Conservation (phyloP, 495 filamentous ascomycete genomes). For the Tricharina praecox region DNA sequence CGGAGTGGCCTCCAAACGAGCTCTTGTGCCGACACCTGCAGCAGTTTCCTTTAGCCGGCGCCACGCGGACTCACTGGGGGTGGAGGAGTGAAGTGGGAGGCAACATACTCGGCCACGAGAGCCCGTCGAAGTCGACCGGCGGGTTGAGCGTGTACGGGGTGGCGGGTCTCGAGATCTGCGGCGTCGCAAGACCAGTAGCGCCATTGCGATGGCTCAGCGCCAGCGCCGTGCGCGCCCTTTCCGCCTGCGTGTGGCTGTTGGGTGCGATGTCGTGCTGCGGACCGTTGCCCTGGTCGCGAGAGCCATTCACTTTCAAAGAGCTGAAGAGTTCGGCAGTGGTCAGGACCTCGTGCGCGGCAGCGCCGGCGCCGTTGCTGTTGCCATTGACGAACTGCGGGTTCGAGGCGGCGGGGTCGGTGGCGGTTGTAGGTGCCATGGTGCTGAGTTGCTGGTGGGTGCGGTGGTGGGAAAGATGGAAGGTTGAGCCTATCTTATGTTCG, state of each 20-base stretch:
- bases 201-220: constrained; percentile 10
- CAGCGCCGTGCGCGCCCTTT: constrained; percentile 9
- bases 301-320: constrained; percentile 10
- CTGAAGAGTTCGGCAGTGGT: constrained; percentile 12
- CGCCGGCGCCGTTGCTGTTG: too few species aligned
- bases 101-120: constrained; percentile 53
- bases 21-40: constrained; percentile 61
- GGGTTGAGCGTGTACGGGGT: constrained; percentile 32
- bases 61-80: too few species aligned
- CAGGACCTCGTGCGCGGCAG: too few species aligned
- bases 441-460: too few species aligned
- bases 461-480: too few species aligned
- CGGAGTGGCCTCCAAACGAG: constrained; percentile 59
- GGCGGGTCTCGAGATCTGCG: constrained; percentile 13
- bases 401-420: too few species aligned
- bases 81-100: too few species aligned
- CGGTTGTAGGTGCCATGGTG: too few species aligned
- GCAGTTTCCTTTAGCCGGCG: too few species aligned
- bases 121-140: constrained; percentile 57
- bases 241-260: constrained; percentile 8
- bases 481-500: too few species aligned
- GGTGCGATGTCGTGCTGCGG: constrained; percentile 21
- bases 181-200: constrained; percentile 9
- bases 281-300: constrained; percentile 4
- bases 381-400: too few species aligned